phyloP scores from a whole-genome alignment of 768 basidiomycete species.

The Termitomyces sp. region DNA sequence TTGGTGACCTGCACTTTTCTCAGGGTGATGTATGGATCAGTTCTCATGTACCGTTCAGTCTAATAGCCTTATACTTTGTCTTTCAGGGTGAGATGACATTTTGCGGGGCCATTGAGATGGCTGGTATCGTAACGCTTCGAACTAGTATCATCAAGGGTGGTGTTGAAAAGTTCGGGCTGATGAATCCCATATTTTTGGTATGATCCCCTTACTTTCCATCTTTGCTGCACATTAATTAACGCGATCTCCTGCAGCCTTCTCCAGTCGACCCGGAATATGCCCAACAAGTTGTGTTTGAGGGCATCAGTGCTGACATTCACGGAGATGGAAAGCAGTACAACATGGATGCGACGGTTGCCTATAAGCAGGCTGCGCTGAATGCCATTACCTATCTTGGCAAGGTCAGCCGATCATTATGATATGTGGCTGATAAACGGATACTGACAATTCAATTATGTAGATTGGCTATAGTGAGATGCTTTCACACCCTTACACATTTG shows the following conservation, averaged over 20 bases:
- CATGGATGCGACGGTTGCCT: slow-evolving; percentile 80
- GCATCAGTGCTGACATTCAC: slow-evolving; percentile 69
- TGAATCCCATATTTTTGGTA: slow-evolving; percentile 74
- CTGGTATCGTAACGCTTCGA: slow-evolving; percentile 69
- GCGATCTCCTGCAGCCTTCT: slow-evolving; percentile 46
- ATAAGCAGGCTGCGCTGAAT: slow-evolving; percentile 77
- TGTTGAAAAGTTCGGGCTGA: slow-evolving; percentile 68
- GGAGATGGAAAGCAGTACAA: slow-evolving; percentile 73
- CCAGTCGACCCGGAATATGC: slow-evolving; percentile 75
- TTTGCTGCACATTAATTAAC: neutral
- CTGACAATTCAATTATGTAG: slow-evolving; percentile 25
- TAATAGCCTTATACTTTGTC: neutral
- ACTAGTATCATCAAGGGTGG: slow-evolving; percentile 74
- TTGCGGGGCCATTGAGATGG: slow-evolving; percentile 80
- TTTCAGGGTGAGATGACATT: slow-evolving; percentile 66
- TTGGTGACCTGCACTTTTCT: slow-evolving; percentile 80
- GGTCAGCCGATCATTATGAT: slow-evolving; percentile 25
- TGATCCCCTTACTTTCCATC: slow-evolving; percentile 5
- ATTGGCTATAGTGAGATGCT: slow-evolving; percentile 69
- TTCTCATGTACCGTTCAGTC: neutral
- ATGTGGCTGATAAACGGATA: neutral
- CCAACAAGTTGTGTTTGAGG: slow-evolving; percentile 74
- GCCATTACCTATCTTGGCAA: slow-evolving; percentile 72
- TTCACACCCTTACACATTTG: neutral
- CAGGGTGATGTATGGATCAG: slow-evolving; percentile 57